phyloP scores from a whole-genome alignment of 768 basidiomycete genomes.

The Cyclocybe cylindracea region DNA sequence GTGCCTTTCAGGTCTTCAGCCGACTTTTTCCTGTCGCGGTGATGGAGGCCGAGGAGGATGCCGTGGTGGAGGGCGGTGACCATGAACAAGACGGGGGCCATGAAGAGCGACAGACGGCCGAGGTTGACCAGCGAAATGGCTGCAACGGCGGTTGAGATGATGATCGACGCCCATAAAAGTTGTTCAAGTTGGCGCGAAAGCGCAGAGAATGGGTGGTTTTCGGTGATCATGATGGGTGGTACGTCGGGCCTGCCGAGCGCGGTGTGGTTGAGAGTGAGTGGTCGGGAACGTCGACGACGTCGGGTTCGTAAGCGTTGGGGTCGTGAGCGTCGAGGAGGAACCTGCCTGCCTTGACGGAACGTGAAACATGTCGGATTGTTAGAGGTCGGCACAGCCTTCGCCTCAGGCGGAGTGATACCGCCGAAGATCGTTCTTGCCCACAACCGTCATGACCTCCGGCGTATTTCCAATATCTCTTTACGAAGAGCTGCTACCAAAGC shows the following conservation, averaged over 20 bases:
- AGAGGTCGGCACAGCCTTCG: no score
- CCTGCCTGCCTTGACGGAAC: no score
- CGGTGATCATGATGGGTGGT: constrained; percentile 7
- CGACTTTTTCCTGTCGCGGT: constrained; percentile 15
- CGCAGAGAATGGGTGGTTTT: constrained; percentile 19
- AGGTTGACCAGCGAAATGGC: constrained; percentile 21
- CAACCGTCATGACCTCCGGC: no score
- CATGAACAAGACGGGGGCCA: constrained; percentile 19
- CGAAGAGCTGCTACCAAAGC: constrained; percentile 57
- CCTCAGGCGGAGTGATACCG: no score
- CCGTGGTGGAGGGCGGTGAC: constrained; percentile 19
- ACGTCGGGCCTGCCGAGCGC: neutral
- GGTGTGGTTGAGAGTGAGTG: neutral
- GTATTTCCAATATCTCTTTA: constrained; percentile 49
- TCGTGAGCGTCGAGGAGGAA: no score
- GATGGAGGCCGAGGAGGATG: constrained; percentile 13
- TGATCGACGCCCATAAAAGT: constrained; percentile 19
- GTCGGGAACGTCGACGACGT: neutral
- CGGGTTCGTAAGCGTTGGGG: no score
- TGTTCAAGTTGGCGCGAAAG: constrained; percentile 19
- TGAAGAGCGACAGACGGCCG: constrained; percentile 21
- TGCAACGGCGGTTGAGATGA: constrained; percentile 15
- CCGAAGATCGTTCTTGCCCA: no score
- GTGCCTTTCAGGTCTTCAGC: constrained; percentile 12
- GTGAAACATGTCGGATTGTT: no score